A percentile compares a stretch with the other conserved stretches of the same genome.
Evolutionary conservation across 345 rosid genomes (phyloP).

Genomic region (Lepidium aucheri): DNA sequence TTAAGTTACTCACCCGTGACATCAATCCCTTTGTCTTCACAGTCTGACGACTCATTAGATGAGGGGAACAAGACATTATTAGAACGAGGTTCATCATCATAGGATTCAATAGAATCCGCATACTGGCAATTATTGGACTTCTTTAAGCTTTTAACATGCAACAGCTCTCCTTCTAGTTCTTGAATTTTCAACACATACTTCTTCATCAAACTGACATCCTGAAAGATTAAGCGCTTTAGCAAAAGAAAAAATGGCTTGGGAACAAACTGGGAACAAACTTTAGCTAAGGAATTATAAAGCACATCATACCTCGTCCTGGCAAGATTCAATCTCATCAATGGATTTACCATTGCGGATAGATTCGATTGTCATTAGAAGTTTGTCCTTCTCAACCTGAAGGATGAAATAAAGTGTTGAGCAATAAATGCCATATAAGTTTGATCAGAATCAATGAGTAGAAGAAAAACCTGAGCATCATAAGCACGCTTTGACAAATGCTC

Average conservation of each 20-base stretch:
- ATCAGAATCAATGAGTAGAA: neutral
- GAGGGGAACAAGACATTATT: conserved; percentile 46
- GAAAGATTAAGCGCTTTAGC: conserved; percentile 15
- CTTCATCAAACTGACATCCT: conserved; percentile 70
- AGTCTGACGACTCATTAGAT: conserved; percentile 47
- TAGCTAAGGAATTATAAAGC: neutral
- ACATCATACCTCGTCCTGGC: conserved; percentile 42
- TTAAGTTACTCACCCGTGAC: conserved; percentile 39
- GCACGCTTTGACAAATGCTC: conserved; percentile 75
- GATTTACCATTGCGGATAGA: conserved; percentile 72
- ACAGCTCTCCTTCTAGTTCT: conserved; percentile 79
- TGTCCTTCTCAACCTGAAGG: conserved; percentile 83
- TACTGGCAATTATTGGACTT: conserved; percentile 34
- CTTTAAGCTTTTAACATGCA: conserved; percentile 42
- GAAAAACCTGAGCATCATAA: conserved; percentile 73
- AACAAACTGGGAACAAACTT: too few species aligned
- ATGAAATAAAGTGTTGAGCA: neutral
- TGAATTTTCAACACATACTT: conserved; percentile 76
- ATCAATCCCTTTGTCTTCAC: conserved; percentile 43
- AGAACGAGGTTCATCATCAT: conserved; percentile 50
- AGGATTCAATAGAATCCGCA: conserved; percentile 42
- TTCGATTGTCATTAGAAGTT: conserved; percentile 66
- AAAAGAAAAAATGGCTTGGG: neutral
- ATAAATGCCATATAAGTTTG: conserved; percentile 4
- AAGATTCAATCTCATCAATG: conserved; percentile 77